phyloP scores from a whole-genome alignment of 305 asterid genomes.

The Caryopteris hybrid region DNA sequence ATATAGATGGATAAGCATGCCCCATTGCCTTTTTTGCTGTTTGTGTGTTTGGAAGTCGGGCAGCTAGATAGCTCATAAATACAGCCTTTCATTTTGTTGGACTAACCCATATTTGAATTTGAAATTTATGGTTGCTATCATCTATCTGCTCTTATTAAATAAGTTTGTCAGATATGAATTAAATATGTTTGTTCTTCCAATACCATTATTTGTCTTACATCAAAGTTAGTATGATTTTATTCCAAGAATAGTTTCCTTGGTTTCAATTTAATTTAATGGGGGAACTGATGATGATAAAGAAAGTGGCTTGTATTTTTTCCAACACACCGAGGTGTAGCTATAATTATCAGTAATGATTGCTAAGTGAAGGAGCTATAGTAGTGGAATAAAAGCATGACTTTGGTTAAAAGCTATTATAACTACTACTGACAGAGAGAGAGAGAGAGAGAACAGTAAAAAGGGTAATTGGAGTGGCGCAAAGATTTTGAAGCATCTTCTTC shows the following conservation, averaged over 20 bases:
- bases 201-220: too few species aligned
- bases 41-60: too few species aligned
- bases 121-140: not conserved
- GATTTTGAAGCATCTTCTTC: not conserved
- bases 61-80: too few species aligned
- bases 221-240: too few species aligned
- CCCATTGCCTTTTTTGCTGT: too few species aligned
- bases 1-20: too few species aligned
- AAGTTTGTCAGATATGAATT: not conserved
- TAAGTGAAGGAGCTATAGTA: not conserved
- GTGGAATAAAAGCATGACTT: constrained; percentile 32
- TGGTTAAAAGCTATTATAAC: constrained; percentile 27
- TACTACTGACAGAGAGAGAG: not conserved
- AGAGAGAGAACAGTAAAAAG: constrained; percentile 9
- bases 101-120: too few species aligned
- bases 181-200: not conserved
- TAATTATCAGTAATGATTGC: constrained; percentile 22
- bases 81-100: too few species aligned
- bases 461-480: constrained; percentile 19
- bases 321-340: constrained; percentile 5
- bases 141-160: not conserved
- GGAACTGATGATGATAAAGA: not conserved
- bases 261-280: too few species aligned
- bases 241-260: too few species aligned
- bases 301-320: constrained; percentile 23